Base-by-base conservation (phyloP, 2,329 filamentous ascomycete genomes). In the Xylariaceae sp. region DNA sequence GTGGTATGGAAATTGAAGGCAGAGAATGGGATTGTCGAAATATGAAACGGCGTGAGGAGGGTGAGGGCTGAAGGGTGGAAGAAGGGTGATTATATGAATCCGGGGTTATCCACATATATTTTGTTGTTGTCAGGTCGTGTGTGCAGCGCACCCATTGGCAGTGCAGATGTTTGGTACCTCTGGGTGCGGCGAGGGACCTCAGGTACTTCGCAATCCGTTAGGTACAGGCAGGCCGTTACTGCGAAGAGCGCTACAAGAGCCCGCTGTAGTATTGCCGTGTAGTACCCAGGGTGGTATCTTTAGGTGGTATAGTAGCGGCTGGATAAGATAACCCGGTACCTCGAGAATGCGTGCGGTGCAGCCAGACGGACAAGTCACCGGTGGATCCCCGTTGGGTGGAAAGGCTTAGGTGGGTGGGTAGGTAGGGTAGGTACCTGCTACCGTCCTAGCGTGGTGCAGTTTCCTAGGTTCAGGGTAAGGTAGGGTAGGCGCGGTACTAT, bases 21-120 rank as follows among this genome's bases (percentile, higher is more conserved):
- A 56, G 58, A 55, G 51, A 53, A 55, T 49, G 34, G 58, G 53
- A 39, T 37, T 59, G 63, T 63, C 63, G 55, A 62, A 62, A 68
- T 61, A 65, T 66, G 66, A 67, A 70, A 70, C 66, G 63, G 57
- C 53, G 53, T 51, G 52, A 48, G 39, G 51, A 55, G 44, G 57
- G 53, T 55, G 58, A 59, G 54, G 51, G 53, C 50, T 51, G 58
- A 54, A 42, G 47, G 61, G 54, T 54, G 35, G 61, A 61, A 56
- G 59, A 56, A 58, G 58, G 61, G 58, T 62, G 61, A 61, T 62
- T 63, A 64, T 64, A 60, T 66, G 59, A 61, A 62, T 62, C 63
- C 39, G 58, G 58, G 59, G 58, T 56, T 62, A 64, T 64, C 59
- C 60, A 63, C 63, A 59, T 51, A 49, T 18, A 57, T 55, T 49